Evolutionary conservation across 768 basidiomycete species (phyloP).

Genomic region (Xerocomellus dryophilus): DNA sequence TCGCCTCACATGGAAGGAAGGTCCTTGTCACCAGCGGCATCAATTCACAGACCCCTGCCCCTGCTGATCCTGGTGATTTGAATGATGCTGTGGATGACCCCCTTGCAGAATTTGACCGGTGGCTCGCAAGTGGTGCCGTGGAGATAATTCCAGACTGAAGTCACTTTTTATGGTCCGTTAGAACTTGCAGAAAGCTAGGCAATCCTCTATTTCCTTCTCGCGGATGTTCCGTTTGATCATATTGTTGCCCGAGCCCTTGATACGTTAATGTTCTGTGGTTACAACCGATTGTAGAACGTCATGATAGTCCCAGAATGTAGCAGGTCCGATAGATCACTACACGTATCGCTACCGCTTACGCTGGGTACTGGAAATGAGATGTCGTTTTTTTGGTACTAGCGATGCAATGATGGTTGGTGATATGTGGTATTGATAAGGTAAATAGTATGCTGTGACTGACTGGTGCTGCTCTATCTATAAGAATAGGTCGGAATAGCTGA

Average conservation of each 20-base stretch:
- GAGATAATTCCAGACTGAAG: constrained; percentile 41
- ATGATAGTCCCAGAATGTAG: background rate
- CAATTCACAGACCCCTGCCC: background rate
- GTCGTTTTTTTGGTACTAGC: background rate
- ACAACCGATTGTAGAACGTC: background rate
- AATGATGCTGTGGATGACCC: constrained; percentile 39
- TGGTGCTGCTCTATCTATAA: background rate
- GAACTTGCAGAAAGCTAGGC: background rate
- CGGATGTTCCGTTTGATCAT: background rate
- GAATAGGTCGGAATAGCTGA: background rate
- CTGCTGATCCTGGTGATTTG: background rate
- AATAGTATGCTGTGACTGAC: background rate
- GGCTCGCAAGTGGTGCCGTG: constrained; percentile 64
- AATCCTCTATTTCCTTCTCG: background rate
- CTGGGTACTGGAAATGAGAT: background rate
- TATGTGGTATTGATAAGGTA: background rate
- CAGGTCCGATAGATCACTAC: background rate
- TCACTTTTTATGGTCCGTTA: background rate
- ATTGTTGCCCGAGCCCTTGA: background rate
- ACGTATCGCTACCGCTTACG: background rate
- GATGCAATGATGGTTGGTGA: background rate
- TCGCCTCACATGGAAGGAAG: background rate
- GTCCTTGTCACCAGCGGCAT: background rate
- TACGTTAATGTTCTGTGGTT: background rate
- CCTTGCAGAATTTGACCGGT: constrained; percentile 64